A percentile compares a stretch with the other conserved stretches of the same genome.
Conservation (phyloP, 305 asterid genomes). For the Solanum hybrid region DNA sequence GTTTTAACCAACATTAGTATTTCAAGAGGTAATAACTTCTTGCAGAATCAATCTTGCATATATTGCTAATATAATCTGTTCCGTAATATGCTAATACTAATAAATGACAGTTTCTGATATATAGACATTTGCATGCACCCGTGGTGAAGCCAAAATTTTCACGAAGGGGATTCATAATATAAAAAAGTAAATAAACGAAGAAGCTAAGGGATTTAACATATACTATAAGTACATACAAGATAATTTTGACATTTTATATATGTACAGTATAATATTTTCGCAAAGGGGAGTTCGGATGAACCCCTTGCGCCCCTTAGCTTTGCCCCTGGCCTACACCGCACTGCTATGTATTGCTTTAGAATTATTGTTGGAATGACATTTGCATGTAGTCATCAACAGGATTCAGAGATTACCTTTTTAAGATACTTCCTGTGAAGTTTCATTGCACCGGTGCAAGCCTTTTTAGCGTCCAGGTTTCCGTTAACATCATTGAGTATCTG, state of each 20-base stretch:
- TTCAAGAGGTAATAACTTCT: background rate
- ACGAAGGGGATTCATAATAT: background rate
- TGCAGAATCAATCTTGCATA: background rate
- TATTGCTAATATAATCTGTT: background rate
- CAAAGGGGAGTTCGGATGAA: background rate
- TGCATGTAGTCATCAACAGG: background rate
- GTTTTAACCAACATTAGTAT: background rate
- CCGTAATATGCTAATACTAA: background rate
- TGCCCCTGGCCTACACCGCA: background rate
- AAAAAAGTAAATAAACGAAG: background rate
- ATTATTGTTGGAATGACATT: background rate
- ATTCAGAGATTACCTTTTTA: slow-evolving; percentile 6
- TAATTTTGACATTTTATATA: background rate
- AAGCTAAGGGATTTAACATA: background rate
- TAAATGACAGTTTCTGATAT: background rate
- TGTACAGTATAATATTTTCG: background rate
- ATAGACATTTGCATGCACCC: background rate
- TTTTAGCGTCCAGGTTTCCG: slow-evolving; percentile 12
- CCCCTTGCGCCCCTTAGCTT: background rate
- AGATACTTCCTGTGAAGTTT: slow-evolving; percentile 17
- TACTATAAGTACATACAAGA: background rate
- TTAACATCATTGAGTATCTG: slow-evolving; percentile 15
- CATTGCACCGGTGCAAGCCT: slow-evolving; percentile 18
- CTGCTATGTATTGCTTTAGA: background rate
- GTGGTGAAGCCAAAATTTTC: background rate